Evolutionary conservation across 805 yeast genomes (phyloP), one percentile per base, ranked within the genome.

Genomic region (Millerozyma acaciae): DNA sequence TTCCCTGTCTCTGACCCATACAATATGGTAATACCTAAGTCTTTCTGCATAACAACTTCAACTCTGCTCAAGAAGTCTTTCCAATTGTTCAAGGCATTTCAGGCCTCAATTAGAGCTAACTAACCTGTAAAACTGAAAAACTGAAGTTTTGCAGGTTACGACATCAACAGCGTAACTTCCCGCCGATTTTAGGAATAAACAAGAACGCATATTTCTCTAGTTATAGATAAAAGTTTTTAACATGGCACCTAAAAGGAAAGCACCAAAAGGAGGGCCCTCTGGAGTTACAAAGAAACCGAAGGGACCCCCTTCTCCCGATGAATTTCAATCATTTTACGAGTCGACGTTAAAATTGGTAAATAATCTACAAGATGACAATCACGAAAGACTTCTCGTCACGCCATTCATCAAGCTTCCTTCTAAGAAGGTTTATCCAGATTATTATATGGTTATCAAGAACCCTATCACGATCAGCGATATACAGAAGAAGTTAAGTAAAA

Each of bases 1-100:
- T 84, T 89, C 1, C 97, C 97, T 0, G 97, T 85, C 51, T 89
- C 97, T 1, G 96, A 80, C 0, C 97, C 97, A 56, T 83, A 89
- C 1, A 93, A 61, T 5, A 93, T 75, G 13, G 78, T 76, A 8
- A 84, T 64, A 2, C 50, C 30, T 13, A 30, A 34, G 16, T 28
- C 24, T 17, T 15, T 6, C n/a, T 23, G 10, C 21, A 16, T 29
- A 19, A 23, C n/a, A 19, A 23, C n/a, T 18, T 16, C 9, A 10
- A n/a, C 28, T 23, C 16, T 21, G 28, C 8, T 8, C 8, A 8
- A 12, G 18, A 30, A 19, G 13, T 21, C 8, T 20, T 5, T 30
- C 8, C 15, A 12, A 24, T 20, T 30, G 10, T 25, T 8, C 8
- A 14, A 8, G 8, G n/a, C 28, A 8, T 8, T 20, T 8, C 22